These are phyloP conservation scores for Aspergillus sp. DNA, from an alignment of 2,329 filamentous ascomycete genomes.

Conservation along the genomic window DNA sequence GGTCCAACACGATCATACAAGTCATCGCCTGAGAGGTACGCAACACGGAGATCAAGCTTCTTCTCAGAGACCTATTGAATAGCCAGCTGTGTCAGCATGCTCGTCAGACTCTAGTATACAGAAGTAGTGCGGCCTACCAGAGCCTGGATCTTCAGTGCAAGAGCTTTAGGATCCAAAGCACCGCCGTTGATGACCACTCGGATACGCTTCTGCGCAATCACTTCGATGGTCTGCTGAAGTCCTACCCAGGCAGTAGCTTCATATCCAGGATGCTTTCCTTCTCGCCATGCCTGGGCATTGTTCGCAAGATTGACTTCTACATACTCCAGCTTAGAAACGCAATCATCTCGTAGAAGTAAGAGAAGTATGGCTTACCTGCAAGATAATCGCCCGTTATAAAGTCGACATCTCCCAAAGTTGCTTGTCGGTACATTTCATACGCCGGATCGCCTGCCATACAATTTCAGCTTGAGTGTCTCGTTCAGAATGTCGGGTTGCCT, in stretches of 20 bases:
- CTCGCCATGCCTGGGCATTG: constrained; percentile 44
- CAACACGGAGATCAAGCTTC: constrained; percentile 43
- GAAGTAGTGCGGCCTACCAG: constrained; percentile 32
- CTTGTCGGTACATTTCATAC: constrained; percentile 41
- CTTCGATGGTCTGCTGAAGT: constrained; percentile 47
- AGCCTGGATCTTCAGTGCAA: constrained; percentile 50
- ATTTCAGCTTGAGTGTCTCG: background rate
- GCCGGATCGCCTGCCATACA: constrained; percentile 32
- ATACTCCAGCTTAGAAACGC: constrained; percentile 15
- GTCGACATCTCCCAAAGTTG: constrained; percentile 44
- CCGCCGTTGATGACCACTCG: constrained; percentile 61
- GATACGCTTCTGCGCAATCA: constrained; percentile 52
- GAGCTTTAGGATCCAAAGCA: constrained; percentile 54
- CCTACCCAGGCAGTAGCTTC: constrained; percentile 54
- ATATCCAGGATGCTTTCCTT: constrained; percentile 47
- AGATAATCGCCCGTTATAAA: constrained; percentile 59
- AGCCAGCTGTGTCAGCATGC: background rate
- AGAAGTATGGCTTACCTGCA: constrained; percentile 35
- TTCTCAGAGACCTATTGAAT: constrained; percentile 35
- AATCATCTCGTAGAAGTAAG: no score
- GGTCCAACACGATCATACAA: constrained; percentile 38
- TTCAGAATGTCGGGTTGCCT: background rate
- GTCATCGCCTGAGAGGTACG: constrained; percentile 51
- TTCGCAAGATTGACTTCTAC: constrained; percentile 51
- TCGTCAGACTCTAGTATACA: background rate